A percentile compares a stretch with the other conserved stretches of the same genome.
These are phyloP conservation scores for Colletotrichum gloeosporioides DNA, from an alignment of 2,329 filamentous ascomycete genomes.

Conservation along the genomic window DNA sequence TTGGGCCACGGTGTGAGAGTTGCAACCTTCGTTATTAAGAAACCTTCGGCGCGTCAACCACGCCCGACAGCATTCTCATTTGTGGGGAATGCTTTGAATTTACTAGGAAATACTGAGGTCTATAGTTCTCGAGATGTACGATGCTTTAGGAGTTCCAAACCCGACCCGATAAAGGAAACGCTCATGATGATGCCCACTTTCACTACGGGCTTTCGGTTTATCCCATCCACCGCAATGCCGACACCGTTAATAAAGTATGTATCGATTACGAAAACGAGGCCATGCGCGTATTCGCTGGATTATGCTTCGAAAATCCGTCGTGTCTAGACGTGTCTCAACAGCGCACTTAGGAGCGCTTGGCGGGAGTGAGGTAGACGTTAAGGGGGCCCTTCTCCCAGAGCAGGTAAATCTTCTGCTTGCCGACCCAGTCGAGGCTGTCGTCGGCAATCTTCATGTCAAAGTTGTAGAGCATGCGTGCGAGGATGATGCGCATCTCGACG, in stretches of 20 bases:
- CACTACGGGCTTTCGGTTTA: not conserved
- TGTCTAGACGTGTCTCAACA: not conserved
- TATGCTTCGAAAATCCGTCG: not conserved
- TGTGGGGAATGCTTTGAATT: not conserved
- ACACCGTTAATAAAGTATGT: not conserved
- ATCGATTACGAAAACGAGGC: not conserved
- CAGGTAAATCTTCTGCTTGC: constrained; percentile 18
- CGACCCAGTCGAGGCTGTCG: constrained; percentile 40
- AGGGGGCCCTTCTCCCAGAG: constrained; percentile 17
- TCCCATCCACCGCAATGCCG: not conserved
- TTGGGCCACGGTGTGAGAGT: not conserved
- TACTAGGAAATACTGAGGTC: not conserved
- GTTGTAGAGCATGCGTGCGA: constrained; percentile 48
- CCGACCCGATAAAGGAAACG: not conserved
- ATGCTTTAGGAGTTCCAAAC: not conserved
- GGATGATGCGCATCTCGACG: constrained; percentile 53
- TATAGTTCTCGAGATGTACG: not conserved
- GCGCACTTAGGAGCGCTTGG: not conserved
- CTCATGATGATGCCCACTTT: not conserved
- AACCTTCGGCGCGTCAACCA: not conserved
- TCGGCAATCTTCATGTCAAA: constrained; percentile 48
- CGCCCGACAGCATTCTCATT: not conserved
- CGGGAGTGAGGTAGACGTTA: constrained; percentile 10
- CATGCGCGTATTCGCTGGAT: not conserved
- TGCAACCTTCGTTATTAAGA: not conserved